Evolutionary conservation across 345 rosid species (phyloP).

Genomic region (Mangifera indica): DNA sequence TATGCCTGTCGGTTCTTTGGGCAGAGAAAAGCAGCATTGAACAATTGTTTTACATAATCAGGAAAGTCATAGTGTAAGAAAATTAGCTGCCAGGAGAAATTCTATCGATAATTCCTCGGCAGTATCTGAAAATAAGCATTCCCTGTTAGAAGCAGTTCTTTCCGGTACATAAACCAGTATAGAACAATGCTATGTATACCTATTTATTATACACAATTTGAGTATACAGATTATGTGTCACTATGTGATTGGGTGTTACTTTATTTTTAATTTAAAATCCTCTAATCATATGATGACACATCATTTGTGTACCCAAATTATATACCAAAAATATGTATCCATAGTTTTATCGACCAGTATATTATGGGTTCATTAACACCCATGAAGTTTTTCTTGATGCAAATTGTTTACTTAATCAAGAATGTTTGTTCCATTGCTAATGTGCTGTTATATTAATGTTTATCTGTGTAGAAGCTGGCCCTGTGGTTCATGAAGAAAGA

Average conservation of each 20-base stretch:
- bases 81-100: not conserved
- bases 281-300: too few relatives aligned
- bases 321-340: too few relatives aligned
- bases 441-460: not conserved
- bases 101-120: not conserved
- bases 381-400: not conserved
- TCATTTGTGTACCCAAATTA: too few relatives aligned
- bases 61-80: not conserved
- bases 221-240: too few relatives aligned
- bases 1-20: not conserved
- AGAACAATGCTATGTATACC: too few relatives aligned
- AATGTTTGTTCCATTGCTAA: not conserved
- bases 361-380: not conserved
- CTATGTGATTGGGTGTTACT: too few relatives aligned
- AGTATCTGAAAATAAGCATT: not conserved
- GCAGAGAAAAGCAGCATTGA: not conserved
- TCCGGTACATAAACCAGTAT: not conserved
- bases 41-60: not conserved
- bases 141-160: not conserved
- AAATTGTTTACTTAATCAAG: not conserved
- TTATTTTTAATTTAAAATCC: too few relatives aligned
- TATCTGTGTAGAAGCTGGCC: slow-evolving; percentile 33
- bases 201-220: too few relatives aligned
- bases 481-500: slow-evolving; percentile 40
- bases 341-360: too few relatives aligned